Conservation (phyloP, 768 basidiomycete genomes). For the Clavaria fumosa region DNA sequence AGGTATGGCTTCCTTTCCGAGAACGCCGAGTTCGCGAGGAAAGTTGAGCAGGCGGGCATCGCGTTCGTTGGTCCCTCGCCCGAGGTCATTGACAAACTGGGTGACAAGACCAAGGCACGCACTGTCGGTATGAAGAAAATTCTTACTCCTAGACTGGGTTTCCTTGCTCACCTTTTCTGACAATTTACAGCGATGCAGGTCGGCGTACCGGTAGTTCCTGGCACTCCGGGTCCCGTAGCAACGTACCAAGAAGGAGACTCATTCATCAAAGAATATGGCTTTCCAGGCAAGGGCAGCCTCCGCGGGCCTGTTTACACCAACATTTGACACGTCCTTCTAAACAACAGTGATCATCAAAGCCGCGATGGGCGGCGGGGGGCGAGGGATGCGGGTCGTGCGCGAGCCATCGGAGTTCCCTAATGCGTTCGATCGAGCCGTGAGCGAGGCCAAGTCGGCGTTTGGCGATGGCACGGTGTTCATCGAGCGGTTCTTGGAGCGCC, state of each 20-base stretch:
- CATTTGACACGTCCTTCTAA: slow-evolving; percentile 5
- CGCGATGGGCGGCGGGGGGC: slow-evolving; percentile 96
- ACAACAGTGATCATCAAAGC: slow-evolving; percentile 91
- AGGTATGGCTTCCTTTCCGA: slow-evolving; percentile 98
- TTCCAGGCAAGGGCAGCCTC: slow-evolving; percentile 46
- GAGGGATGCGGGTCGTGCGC: slow-evolving; percentile 97
- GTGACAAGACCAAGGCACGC: slow-evolving; percentile 98
- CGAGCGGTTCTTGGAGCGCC: slow-evolving; percentile 92
- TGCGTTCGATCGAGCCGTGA: slow-evolving; percentile 82
- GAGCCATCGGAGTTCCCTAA: slow-evolving; percentile 84
- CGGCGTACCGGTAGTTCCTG: slow-evolving; percentile 92
- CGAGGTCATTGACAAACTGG: slow-evolving; percentile 91
- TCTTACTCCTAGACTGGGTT: slow-evolving; percentile 7
- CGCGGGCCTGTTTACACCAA: background rate
- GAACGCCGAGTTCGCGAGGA: slow-evolving; percentile 92
- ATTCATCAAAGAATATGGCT: slow-evolving; percentile 93
- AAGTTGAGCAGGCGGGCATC: slow-evolving; percentile 94
- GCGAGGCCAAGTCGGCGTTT: slow-evolving; percentile 92
- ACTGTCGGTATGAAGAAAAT: slow-evolving; percentile 63
- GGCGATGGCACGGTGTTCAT: slow-evolving; percentile 99
- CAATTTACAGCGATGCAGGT: slow-evolving; percentile 56
- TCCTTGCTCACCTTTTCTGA: slow-evolving; percentile 5
- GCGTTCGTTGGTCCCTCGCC: slow-evolving; percentile 94
- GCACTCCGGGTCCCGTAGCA: slow-evolving; percentile 88
- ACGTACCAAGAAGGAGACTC: slow-evolving; percentile 63